A percentile compares a stretch with the other conserved stretches of the same genome.
Conservation (phyloP, 2,329 filamentous ascomycete genomes). For the Fusarium lateritium region DNA sequence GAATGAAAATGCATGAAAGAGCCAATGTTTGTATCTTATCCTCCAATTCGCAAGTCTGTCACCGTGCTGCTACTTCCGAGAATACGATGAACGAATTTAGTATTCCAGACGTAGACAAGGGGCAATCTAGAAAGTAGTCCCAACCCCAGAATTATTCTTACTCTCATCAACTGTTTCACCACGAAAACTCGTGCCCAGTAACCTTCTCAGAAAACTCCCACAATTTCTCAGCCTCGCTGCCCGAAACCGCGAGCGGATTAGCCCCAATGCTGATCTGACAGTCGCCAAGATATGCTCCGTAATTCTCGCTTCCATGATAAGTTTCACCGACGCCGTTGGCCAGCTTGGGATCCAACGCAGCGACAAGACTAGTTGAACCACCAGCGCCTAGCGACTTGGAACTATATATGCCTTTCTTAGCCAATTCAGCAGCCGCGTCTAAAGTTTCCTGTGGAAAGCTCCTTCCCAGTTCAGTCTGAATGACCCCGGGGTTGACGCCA, state of each 20-base stretch:
- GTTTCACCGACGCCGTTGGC: neutral
- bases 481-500: constrained; percentile 11
- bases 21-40: too few relatives aligned
- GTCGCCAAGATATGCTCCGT: constrained; percentile 6
- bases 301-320: constrained; percentile 3
- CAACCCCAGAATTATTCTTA: too few relatives aligned
- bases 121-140: too few relatives aligned
- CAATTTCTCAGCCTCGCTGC: constrained; percentile 16
- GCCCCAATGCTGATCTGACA: constrained; percentile 4
- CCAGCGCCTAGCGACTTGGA: neutral
- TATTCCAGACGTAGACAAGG: too few relatives aligned
- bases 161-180: neutral
- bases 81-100: too few relatives aligned
- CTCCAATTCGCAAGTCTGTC: too few relatives aligned
- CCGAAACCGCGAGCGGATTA: constrained; percentile 5
- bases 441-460: neutral
- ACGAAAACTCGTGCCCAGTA: constrained; percentile 1
- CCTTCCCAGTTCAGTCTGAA: constrained; percentile 2
- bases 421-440: neutral
- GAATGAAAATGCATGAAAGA: too few relatives aligned
- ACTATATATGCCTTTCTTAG: neutral
- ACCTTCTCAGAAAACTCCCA: constrained; percentile 20
- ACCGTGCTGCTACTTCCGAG: too few relatives aligned
- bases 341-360: constrained; percentile 8
- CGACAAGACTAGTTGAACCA: constrained; percentile 21